Evolutionary conservation across 1,284 basidiomycete genomes (phyloP).

Genomic region (Meripilus lineatus): DNA sequence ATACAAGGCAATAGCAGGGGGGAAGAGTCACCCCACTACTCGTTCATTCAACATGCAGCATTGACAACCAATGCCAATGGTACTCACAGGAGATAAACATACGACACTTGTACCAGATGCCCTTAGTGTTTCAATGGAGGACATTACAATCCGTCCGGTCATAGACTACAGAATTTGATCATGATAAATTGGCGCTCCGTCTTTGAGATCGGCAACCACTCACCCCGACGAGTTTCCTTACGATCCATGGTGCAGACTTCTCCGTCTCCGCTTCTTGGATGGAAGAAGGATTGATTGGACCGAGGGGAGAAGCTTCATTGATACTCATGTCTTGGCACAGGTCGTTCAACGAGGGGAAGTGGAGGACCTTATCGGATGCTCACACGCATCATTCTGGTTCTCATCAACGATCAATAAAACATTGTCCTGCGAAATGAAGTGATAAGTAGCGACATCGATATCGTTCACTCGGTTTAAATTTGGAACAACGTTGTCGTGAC

Average conservation of each 20-base stretch:
- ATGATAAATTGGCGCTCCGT: constrained; percentile 1
- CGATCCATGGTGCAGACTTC: constrained; percentile 56
- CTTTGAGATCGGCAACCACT: constrained; percentile 21
- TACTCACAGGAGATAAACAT: constrained; percentile 56
- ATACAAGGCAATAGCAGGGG: constrained; percentile 62
- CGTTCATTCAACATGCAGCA: neutral
- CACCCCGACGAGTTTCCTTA: constrained; percentile 60
- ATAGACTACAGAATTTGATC: constrained; percentile 42
- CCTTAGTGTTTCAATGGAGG: constrained; percentile 56
- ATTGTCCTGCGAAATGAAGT: too few relatives aligned
- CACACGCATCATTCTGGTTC: too few relatives aligned
- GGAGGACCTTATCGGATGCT: too few relatives aligned
- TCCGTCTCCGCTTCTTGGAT: constrained; percentile 43
- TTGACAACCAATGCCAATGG: constrained; percentile 3
- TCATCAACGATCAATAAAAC: too few relatives aligned
- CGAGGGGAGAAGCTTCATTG: constrained; percentile 39
- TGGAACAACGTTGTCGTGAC: too few relatives aligned
- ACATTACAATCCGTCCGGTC: constrained; percentile 62
- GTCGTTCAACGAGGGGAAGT: too few relatives aligned
- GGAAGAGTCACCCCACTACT: constrained; percentile 60
- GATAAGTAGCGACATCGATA: too few relatives aligned
- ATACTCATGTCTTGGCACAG: too few relatives aligned
- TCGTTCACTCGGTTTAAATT: too few relatives aligned
- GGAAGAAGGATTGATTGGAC: constrained; percentile 50
- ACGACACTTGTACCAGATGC: constrained; percentile 56